Evolutionary conservation across 2,329 filamentous ascomycete genomes (phyloP), one percentile per base, ranked within the genome.

Genomic region (Colletotrichum horii): DNA sequence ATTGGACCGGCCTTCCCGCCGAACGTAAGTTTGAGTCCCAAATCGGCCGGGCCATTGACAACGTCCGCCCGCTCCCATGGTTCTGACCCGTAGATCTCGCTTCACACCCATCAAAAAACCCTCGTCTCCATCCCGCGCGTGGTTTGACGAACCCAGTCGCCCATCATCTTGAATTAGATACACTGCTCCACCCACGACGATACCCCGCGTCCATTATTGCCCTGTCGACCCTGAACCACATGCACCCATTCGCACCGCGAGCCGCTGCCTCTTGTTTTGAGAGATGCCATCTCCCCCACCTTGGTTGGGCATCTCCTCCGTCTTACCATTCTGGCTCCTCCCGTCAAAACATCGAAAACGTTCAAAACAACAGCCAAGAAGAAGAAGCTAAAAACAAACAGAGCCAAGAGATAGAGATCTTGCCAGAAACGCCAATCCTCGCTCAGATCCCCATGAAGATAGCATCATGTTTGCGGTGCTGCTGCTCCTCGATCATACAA

Each of bases 81-180:
- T 73, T 64, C 58, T 60, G 43, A 52, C 56, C 56, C 28, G 48
- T 64, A 69, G 64, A 76, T 74, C 58, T 69, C 74, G 70, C 58
- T 69, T 74, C 74, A 65, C 64, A 38, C 48, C 36, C 61, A 28
- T 22, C 28, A n/a, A 52, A 22, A 52, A 58, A 19, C 68, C 62
- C 62, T 66, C 61, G 69, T 56, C 52, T 56, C 61, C 28, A 76
- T 76, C 65, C 70, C 70, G 58, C 70, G 48, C 34, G 34, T 68
- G 56, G 43, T 65, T 58, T 60, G 64, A 52, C 64, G 56, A 75
- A 65, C 70, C 70, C 70, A 48, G 74, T 73, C 70, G 64, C 70
- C 64, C 74, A 69, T 75, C 74, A 74, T 69, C 70, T 74, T 28
- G 70, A 75, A 68, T 75, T 75, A 75, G 74, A 75, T 61, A 70